A percentile compares a stretch with the other conserved stretches of the same genome.
phyloP scores from a whole-genome alignment of 805 yeast species.

The Nakazawaea laoshanensis region DNA sequence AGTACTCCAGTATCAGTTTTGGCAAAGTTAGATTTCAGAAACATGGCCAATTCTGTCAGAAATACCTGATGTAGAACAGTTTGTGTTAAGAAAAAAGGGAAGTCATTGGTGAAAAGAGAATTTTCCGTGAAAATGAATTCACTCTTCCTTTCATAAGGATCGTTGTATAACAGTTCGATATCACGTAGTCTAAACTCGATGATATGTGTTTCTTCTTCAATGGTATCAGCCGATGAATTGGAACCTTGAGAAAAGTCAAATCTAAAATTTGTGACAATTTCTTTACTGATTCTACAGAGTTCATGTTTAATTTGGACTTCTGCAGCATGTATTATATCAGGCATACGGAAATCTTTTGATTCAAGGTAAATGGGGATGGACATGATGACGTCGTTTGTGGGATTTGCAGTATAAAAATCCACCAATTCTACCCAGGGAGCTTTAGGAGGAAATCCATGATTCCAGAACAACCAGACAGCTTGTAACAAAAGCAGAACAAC shows the following conservation, averaged over 20 bases:
- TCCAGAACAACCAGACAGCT: too few relatives aligned
- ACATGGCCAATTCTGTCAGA: conserved; percentile 17
- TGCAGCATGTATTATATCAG: conserved; percentile 56
- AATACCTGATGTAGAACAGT: conserved; percentile 21
- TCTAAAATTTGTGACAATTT: conserved; percentile 13
- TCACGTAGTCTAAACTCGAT: conserved; percentile 14
- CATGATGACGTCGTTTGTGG: conserved; percentile 32
- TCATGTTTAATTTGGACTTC: conserved; percentile 37
- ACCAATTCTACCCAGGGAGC: too few relatives aligned
- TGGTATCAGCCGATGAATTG: conserved; percentile 5
- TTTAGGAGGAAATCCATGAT: too few relatives aligned
- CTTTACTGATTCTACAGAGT: conserved; percentile 17
- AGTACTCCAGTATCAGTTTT: conserved; percentile 8
- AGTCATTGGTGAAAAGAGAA: conserved; percentile 35
- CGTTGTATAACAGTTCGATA: conserved; percentile 20
- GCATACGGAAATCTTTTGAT: conserved; percentile 43
- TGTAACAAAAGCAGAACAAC: too few relatives aligned
- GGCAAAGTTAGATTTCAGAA: conserved; percentile 16
- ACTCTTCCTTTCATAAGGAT: conserved; percentile 16
- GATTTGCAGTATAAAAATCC: conserved; percentile 20
- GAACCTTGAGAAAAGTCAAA: conserved; percentile 14
- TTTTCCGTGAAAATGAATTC: conserved; percentile 25
- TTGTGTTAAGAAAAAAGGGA: conserved; percentile 42
- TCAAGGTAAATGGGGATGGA: conserved; percentile 33
- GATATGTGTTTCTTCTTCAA: conserved; percentile 14